A percentile compares a stretch with the other conserved stretches of the same genome.
phyloP scores from a whole-genome alignment of 345 rosid species.

The Lumnitzera littorea region DNA sequence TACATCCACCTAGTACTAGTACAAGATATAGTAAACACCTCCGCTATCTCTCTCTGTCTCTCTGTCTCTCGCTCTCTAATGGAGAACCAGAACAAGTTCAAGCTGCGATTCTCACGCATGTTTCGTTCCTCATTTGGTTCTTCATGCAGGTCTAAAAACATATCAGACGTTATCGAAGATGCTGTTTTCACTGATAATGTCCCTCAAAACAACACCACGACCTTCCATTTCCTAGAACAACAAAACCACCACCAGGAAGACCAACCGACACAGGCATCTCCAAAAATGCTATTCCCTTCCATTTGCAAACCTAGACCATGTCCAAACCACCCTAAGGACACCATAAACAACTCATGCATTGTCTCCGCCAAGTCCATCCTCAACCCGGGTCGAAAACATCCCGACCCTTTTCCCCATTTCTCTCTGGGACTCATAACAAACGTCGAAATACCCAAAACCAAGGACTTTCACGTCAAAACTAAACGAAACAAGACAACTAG shows the following conservation, averaged over 20 bases:
- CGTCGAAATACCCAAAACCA: too few species aligned
- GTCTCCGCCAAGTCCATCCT: slow-evolving; percentile 10
- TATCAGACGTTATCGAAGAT: slow-evolving; percentile 49
- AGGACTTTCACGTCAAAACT: neutral
- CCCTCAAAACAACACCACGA: neutral
- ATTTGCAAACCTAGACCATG: slow-evolving; percentile 23
- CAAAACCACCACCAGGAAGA: neutral
- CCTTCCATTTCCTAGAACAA: slow-evolving; percentile 8
- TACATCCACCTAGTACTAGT: too few species aligned
- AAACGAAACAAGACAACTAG: slow-evolving; percentile 22
- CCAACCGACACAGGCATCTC: slow-evolving; percentile 13
- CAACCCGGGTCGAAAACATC: slow-evolving; percentile 12
- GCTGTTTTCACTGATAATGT: slow-evolving; percentile 11
- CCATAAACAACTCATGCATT: slow-evolving; percentile 22
- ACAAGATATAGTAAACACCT: slow-evolving; percentile 1
- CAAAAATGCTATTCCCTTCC: slow-evolving; percentile 17
- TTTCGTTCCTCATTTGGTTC: slow-evolving; percentile 56
- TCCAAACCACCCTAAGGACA: slow-evolving; percentile 1
- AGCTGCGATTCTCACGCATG: slow-evolving; percentile 51
- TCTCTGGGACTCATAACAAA: neutral
- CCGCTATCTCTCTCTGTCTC: neutral
- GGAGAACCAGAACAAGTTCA: slow-evolving; percentile 38
- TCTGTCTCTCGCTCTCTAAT: neutral
- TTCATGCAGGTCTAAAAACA: slow-evolving; percentile 48
- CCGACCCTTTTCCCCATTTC: slow-evolving; percentile 3